Conservation (phyloP, 352 stramenopile species). For the Aphanomyces stellatus region DNA sequence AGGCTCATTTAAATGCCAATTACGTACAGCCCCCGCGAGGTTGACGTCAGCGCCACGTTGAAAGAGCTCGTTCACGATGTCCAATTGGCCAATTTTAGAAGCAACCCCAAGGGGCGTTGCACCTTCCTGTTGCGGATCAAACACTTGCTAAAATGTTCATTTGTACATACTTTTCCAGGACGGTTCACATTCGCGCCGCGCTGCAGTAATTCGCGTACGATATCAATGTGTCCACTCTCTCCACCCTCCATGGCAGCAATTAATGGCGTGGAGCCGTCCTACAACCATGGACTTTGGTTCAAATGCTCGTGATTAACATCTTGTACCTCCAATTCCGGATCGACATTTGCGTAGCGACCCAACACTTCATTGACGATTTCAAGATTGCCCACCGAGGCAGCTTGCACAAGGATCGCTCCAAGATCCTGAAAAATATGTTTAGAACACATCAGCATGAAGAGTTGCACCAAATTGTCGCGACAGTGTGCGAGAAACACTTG, state of each 20-base stretch:
- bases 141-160: not conserved
- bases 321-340: not conserved
- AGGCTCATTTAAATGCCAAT: too few species aligned
- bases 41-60: not conserved
- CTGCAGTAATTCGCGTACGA: not conserved
- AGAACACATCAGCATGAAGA: too few species aligned
- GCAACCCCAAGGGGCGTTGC: not conserved
- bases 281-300: not conserved
- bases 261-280: too few species aligned
- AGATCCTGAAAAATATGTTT: too few species aligned
- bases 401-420: not conserved
- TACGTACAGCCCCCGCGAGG: too few species aligned
- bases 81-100: not conserved
- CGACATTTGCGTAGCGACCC: not conserved
- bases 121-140: not conserved
- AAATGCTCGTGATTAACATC: not conserved
- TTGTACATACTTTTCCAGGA: not conserved
- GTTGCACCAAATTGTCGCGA: too few species aligned
- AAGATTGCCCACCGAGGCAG: not conserved
- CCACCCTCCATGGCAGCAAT: too few species aligned
- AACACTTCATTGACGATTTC: not conserved
- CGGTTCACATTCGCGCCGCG: not conserved
- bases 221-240: not conserved
- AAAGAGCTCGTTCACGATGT: not conserved
- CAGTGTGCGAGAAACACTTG: too few species aligned